Conservation (phyloP, 2,329 filamentous ascomycete genomes). For the Pseudogymnoascus destructans region DNA sequence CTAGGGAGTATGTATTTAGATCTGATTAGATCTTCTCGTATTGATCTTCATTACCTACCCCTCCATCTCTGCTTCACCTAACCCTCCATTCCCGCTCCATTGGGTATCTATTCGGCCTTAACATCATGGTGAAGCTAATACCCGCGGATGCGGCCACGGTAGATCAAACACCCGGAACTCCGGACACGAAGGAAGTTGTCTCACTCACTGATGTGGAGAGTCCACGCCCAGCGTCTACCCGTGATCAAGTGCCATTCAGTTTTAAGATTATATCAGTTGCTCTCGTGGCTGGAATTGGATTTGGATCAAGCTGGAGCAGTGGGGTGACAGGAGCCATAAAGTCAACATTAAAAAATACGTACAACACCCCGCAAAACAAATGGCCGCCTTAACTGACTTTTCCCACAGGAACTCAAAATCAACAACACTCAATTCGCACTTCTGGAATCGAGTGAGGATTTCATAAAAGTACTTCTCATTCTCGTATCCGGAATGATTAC, state of each 20-base stretch:
- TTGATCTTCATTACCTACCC: neutral
- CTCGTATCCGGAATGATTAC: slow-evolving; percentile 42
- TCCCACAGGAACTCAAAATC: slow-evolving; percentile 37
- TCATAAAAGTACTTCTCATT: slow-evolving; percentile 46
- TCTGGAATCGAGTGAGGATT: slow-evolving; percentile 46
- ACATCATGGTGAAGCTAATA: neutral
- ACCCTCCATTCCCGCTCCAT: neutral
- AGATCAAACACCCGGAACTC: neutral
- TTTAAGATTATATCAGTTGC: slow-evolving; percentile 34
- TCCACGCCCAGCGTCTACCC: neutral
- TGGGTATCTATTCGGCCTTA: neutral
- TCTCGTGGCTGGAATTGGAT: slow-evolving; percentile 41
- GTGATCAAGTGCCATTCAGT: slow-evolving; percentile 15
- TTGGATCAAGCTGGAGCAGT: slow-evolving; percentile 46
- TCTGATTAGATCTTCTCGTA: neutral
- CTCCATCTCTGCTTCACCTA: neutral
- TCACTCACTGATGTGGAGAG: neutral
- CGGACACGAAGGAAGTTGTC: neutral
- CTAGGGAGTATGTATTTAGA: neutral
- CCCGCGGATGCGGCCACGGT: neutral
- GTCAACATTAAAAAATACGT: slow-evolving; percentile 41
- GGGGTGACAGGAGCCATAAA: slow-evolving; percentile 49
- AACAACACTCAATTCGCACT: slow-evolving; percentile 47
- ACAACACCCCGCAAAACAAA: slow-evolving; percentile 4
- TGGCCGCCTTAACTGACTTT: neutral